Evolutionary conservation across 2,329 filamentous ascomycete species (phyloP).

Genomic region (Colletotrichum echinochloae): DNA sequence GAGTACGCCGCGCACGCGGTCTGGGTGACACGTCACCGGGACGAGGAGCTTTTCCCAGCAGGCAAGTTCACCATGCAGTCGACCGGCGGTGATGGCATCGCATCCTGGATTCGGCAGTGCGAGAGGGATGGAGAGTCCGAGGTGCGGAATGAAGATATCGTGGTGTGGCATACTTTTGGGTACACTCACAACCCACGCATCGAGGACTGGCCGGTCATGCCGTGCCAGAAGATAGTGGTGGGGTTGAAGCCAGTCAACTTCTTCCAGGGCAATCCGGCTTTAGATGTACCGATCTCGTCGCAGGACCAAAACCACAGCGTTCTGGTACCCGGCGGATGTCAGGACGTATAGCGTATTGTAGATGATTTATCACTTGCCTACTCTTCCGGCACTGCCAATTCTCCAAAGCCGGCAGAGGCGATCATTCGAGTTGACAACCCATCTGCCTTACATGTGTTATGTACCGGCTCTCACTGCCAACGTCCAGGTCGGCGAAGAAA

Average conservation of each 20-base stretch:
- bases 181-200: slow-evolving; percentile 74
- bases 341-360: not conserved
- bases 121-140: slow-evolving; percentile 53
- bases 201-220: slow-evolving; percentile 79
- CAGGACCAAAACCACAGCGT: slow-evolving; percentile 52
- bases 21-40: slow-evolving; percentile 59
- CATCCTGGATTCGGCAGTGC: slow-evolving; percentile 52
- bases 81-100: slow-evolving; percentile 53
- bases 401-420: slow-evolving; percentile 38
- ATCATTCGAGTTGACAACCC: slow-evolving; percentile 35
- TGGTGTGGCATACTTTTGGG: slow-evolving; percentile 69
- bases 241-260: slow-evolving; percentile 66
- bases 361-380: no score
- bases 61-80: slow-evolving; percentile 63
- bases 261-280: slow-evolving; percentile 62
- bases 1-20: slow-evolving; percentile 58
- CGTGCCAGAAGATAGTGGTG: slow-evolving; percentile 66
- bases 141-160: slow-evolving; percentile 63
- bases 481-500: slow-evolving; percentile 48
- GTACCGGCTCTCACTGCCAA: slow-evolving; percentile 46
- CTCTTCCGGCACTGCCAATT: not conserved
- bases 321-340: slow-evolving; percentile 26
- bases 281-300: slow-evolving; percentile 60
- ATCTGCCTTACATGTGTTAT: slow-evolving; percentile 32
- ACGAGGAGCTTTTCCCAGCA: slow-evolving; percentile 57